Percentiles rank a stretch among this genome's conserved stretches.
These are phyloP conservation scores for Akanthomyces dipterigenus DNA, from an alignment of 2,329 filamentous ascomycete species.

Conservation along the genomic window DNA sequence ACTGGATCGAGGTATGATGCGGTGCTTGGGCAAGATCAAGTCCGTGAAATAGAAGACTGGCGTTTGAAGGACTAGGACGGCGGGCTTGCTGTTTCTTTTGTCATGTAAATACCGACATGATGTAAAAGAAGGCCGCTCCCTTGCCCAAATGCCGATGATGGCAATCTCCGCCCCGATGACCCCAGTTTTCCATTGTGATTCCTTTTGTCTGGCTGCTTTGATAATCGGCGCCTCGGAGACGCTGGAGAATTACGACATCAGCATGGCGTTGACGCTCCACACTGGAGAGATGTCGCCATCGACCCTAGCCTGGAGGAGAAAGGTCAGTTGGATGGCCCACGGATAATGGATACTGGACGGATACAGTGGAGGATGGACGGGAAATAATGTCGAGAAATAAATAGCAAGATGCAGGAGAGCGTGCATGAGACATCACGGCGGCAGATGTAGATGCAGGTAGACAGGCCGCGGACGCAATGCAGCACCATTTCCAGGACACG, in stretches of 20 bases:
- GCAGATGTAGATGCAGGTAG: too few species aligned
- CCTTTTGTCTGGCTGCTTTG: not conserved
- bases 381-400: not conserved
- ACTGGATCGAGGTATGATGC: not conserved
- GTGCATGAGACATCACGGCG: too few species aligned
- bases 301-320: constrained; percentile 10
- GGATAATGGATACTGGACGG: too few species aligned
- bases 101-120: not conserved
- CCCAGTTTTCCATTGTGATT: not conserved
- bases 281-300: constrained; percentile 11
- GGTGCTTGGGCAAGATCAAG: not conserved
- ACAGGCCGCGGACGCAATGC: too few species aligned
- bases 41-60: not conserved
- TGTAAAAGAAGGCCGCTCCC: not conserved
- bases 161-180: constrained; percentile 1
- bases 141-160: not conserved
- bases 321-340: not conserved
- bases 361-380: not conserved
- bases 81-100: not conserved
- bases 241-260: constrained; percentile 11
- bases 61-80: too few species aligned
- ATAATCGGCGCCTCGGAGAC: not conserved
- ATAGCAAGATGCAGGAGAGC: too few species aligned
- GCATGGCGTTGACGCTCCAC: constrained; percentile 10
- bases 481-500: too few species aligned